Conservation (phyloP, 139 green algal species). For the Zygnema cylindricum region DNA sequence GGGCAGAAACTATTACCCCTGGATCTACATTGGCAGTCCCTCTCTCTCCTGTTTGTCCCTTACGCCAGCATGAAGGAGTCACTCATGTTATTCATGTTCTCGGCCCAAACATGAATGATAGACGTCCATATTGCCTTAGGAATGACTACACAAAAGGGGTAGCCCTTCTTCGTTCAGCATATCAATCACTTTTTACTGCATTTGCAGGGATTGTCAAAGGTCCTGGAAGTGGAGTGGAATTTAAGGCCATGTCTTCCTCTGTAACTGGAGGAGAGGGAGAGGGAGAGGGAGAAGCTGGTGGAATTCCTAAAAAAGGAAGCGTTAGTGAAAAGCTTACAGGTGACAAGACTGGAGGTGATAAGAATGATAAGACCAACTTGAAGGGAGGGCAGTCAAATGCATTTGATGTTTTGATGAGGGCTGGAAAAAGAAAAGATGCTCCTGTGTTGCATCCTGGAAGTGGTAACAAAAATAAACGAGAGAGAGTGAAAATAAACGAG, state of each 20-base stretch:
- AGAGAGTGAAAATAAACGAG: no score
- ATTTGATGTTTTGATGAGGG: neutral
- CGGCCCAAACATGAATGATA: constrained; percentile 55
- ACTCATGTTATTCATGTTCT: constrained; percentile 59
- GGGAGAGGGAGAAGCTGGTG: no score
- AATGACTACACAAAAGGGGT: constrained; percentile 43
- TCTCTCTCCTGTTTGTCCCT: constrained; percentile 36
- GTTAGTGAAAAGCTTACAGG: no score
- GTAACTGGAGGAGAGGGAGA: no score
- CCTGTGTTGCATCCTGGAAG: no score
- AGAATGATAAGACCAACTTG: neutral
- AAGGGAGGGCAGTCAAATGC: neutral
- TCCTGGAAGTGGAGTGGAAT: no score
- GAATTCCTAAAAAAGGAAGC: no score
- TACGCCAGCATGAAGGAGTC: constrained; percentile 35
- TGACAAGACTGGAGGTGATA: no score
- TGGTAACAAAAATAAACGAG: no score
- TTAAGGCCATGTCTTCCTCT: no score
- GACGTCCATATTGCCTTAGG: constrained; percentile 46
- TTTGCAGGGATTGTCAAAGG: constrained; percentile 11
- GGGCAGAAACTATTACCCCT: constrained; percentile 5
- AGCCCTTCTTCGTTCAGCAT: constrained; percentile 31
- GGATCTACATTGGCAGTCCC: constrained; percentile 30
- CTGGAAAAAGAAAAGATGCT: neutral
- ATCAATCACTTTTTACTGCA: constrained; percentile 40